Conservation (phyloP, 164 flowering plant genomes). For the Tetracentron sinense region DNA sequence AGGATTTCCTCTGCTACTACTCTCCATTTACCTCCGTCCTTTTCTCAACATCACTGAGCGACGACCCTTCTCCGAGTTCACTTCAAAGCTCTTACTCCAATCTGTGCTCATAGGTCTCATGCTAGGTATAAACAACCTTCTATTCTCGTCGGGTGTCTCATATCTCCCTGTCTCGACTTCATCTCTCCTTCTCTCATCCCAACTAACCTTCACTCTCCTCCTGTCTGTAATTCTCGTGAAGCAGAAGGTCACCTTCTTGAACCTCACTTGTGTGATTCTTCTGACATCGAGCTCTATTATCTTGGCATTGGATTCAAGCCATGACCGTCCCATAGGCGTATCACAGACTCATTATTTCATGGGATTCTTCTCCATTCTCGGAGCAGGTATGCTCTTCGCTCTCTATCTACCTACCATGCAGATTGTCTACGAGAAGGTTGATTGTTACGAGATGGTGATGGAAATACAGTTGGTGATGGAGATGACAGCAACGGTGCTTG, state of each 20-base stretch:
- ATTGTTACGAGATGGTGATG: constrained; percentile 52
- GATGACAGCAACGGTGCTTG: constrained; percentile 46
- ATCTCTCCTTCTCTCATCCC: constrained; percentile 61
- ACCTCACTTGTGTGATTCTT: constrained; percentile 61
- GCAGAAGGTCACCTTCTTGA: constrained; percentile 49
- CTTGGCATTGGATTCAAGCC: constrained; percentile 42
- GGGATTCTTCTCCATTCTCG: constrained; percentile 57
- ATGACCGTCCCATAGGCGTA: constrained; percentile 39
- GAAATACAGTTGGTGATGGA: constrained; percentile 78
- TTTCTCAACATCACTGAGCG: constrained; percentile 17
- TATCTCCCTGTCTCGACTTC: constrained; percentile 71
- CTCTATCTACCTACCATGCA: constrained; percentile 54
- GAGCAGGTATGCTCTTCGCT: constrained; percentile 63
- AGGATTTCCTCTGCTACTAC: constrained; percentile 67
- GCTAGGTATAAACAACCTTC: constrained; percentile 59
- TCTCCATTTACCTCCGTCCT: constrained; percentile 38
- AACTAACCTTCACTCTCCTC: constrained; percentile 60
- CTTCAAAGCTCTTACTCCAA: constrained; percentile 18
- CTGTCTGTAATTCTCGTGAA: constrained; percentile 60
- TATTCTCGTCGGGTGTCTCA: constrained; percentile 68
- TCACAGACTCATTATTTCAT: constrained; percentile 39
- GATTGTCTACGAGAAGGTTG: constrained; percentile 21
- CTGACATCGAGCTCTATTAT: constrained; percentile 52
- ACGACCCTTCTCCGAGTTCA: constrained; percentile 46
- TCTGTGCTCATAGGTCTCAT: constrained; percentile 44